A percentile compares a stretch with the other conserved stretches of the same genome.
Conservation (phyloP, 2,329 filamentous ascomycete genomes). For the Colletotrichum sp. region DNA sequence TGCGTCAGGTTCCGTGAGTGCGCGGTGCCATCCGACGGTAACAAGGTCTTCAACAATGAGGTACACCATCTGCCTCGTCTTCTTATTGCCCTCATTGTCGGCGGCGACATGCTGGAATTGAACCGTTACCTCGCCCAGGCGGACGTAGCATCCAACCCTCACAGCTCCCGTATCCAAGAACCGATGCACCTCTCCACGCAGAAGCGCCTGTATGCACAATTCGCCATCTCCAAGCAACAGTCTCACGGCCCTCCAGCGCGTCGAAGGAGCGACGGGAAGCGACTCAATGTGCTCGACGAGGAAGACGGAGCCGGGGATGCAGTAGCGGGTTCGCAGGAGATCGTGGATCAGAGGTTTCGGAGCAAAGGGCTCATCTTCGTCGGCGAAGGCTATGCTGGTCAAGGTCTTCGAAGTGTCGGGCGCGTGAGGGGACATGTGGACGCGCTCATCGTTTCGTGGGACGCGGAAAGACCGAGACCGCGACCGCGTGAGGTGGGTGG, state of each 20-base stretch:
- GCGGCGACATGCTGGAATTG: neutral
- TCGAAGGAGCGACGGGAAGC: slow-evolving; percentile 35
- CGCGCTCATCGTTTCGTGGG: slow-evolving; percentile 6
- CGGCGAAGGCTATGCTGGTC: slow-evolving; percentile 22
- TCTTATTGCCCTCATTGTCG: neutral
- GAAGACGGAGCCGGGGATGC: slow-evolving; percentile 51
- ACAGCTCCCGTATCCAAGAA: slow-evolving; percentile 52
- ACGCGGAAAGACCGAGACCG: neutral
- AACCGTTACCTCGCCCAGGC: slow-evolving; percentile 40
- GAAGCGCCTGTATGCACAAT: slow-evolving; percentile 58
- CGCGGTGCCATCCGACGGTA: slow-evolving; percentile 50
- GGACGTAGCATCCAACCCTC: slow-evolving; percentile 52
- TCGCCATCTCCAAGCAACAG: slow-evolving; percentile 57
- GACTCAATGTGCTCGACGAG: slow-evolving; percentile 51
- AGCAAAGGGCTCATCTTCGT: slow-evolving; percentile 26
- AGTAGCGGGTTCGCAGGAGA: slow-evolving; percentile 52
- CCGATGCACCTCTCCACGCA: slow-evolving; percentile 49
- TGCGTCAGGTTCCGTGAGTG: neutral
- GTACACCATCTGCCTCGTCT: slow-evolving; percentile 39
- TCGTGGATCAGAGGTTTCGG: slow-evolving; percentile 49
- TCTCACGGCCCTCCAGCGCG: slow-evolving; percentile 47
- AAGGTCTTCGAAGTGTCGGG: neutral
- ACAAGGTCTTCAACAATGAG: slow-evolving; percentile 49
- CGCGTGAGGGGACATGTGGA: slow-evolving; percentile 16
- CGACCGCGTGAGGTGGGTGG: neutral